Base-by-base conservation (phyloP, 1,284 basidiomycete genomes). In the Athelia psychrophila region DNA sequence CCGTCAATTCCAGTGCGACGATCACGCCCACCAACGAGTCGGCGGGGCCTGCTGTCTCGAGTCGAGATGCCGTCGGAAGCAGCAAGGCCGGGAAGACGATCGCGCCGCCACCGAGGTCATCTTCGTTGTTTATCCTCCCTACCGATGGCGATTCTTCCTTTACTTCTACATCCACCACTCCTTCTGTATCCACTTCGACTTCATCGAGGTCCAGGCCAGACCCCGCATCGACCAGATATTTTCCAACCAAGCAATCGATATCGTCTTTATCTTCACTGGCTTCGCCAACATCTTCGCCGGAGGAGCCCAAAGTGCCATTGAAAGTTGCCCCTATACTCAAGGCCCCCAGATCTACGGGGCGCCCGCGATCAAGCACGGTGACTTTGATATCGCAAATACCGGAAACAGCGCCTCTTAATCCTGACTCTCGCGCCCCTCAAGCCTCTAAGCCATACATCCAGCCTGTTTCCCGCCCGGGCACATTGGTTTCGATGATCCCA, bases 121-220 rank as follows among this genome's bases (percentile, higher is more conserved):
- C 27, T 13, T 30, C 27, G 27, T 13, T 30, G 27, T 30, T 30
- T 30, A 30, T 30, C 27, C 5, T 30, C 27, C 27, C 27, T 6
- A 30, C 27, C 6, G 27, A 30, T 13, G 27, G 27, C 6, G 27
- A 30, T 13, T 45, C 49, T 4, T 50, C 50, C n/a, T 10, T 18
- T 32, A 25, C 50, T 47, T 48, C 38, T 42, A 42, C 20, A n/a
- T 22, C 20, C 38, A 42, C 38, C 5, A 18, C 38, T 22, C 6
- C 24, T 4, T 42, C 51, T 2, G 25, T 19, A 42, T 25, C 38
- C 38, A 42, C 38, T 18, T 42, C 38, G n/a, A 23, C 63, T 45
- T 57, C 51, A 1, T 49, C 56, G 18, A 63, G 54, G 18, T 27
- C 56, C 20, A 42, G 38, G n/a, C 8, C 38, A 8, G 38, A 6